Percentiles rank a stretch among this genome's conserved stretches.
These are phyloP conservation scores for Debaryomycetaceae sp. DNA, from an alignment of 1,139 yeast species.

Conservation along the genomic window DNA sequence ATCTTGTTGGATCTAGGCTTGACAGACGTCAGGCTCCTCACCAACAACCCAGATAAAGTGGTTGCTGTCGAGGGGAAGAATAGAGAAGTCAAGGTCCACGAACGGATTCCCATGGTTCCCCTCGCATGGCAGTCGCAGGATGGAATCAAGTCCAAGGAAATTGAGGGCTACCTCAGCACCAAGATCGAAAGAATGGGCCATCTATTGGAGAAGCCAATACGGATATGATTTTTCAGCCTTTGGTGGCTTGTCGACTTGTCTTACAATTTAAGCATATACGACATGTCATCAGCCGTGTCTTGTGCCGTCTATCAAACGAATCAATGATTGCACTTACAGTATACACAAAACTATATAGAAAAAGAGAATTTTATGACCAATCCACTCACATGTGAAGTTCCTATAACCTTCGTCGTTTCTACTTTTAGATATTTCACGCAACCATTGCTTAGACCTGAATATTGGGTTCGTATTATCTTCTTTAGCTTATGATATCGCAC, in stretches of 20 bases:
- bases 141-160: slow-evolving; percentile 81
- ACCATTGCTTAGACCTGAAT: too few relatives aligned
- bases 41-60: slow-evolving; percentile 96
- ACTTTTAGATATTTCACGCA: too few relatives aligned
- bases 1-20: slow-evolving; percentile 82
- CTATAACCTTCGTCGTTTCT: not conserved
- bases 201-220: slow-evolving; percentile 60
- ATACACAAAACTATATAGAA: not conserved
- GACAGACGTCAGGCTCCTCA: slow-evolving; percentile 67
- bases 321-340: not conserved
- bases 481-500: not conserved
- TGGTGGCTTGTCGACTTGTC: not conserved
- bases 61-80: slow-evolving; percentile 88
- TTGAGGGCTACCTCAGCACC: slow-evolving; percentile 88
- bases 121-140: slow-evolving; percentile 70
- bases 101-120: slow-evolving; percentile 96
- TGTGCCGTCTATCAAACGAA: not conserved
- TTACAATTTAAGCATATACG: not conserved
- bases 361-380: too few relatives aligned
- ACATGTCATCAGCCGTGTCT: not conserved
- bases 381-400: not conserved
- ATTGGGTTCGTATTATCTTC: not conserved
- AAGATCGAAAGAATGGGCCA: slow-evolving; percentile 98
- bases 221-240: slow-evolving; percentile 13
- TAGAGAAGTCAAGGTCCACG: slow-evolving; percentile 64